These are phyloP conservation scores for Pichia ethanolica DNA, from an alignment of 805 yeast genomes.

Conservation along the genomic window DNA sequence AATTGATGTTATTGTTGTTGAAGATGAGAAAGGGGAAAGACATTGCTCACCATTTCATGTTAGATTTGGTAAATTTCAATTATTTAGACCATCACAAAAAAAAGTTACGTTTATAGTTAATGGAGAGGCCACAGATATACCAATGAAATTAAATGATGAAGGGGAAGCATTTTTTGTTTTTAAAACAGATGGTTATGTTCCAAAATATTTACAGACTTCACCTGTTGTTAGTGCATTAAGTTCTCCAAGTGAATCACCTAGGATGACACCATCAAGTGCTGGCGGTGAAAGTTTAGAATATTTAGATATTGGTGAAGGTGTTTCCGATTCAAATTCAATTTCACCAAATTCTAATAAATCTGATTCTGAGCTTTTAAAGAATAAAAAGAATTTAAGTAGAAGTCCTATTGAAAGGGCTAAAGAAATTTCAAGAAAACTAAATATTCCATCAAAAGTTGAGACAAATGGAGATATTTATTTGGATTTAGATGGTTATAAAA, in stretches of 20 bases:
- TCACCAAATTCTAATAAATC: neutral
- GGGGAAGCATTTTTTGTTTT: slow-evolving; percentile 98
- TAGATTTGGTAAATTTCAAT: slow-evolving; percentile 89
- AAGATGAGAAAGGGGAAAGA: slow-evolving; percentile 63
- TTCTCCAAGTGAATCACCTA: slow-evolving; percentile 45
- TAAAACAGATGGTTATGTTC: slow-evolving; percentile 70
- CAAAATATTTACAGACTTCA: slow-evolving; percentile 72
- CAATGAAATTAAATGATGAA: slow-evolving; percentile 95
- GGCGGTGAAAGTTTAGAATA: slow-evolving; percentile 41
- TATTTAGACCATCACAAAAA: slow-evolving; percentile 90
- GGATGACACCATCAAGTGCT: slow-evolving; percentile 10
- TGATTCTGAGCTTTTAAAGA: neutral
- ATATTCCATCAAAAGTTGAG: slow-evolving; percentile 83
- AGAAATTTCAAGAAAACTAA: slow-evolving; percentile 56
- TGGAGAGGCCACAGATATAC: slow-evolving; percentile 70
- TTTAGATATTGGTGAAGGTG: slow-evolving; percentile 38
- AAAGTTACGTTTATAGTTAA: slow-evolving; percentile 86
- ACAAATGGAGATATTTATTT: slow-evolving; percentile 83
- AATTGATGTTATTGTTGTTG: slow-evolving; percentile 91
- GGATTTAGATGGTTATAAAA: slow-evolving; percentile 94
- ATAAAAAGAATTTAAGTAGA: slow-evolving; percentile 3
- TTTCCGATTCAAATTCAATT: slow-evolving; percentile 1
- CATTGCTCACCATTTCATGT: slow-evolving; percentile 96
- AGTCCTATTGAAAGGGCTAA: slow-evolving; percentile 45
- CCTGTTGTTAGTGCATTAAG: slow-evolving; percentile 67